Evolutionary conservation across 148 eudicot species (phyloP).

Genomic region (Rhododendron ovatum): DNA sequence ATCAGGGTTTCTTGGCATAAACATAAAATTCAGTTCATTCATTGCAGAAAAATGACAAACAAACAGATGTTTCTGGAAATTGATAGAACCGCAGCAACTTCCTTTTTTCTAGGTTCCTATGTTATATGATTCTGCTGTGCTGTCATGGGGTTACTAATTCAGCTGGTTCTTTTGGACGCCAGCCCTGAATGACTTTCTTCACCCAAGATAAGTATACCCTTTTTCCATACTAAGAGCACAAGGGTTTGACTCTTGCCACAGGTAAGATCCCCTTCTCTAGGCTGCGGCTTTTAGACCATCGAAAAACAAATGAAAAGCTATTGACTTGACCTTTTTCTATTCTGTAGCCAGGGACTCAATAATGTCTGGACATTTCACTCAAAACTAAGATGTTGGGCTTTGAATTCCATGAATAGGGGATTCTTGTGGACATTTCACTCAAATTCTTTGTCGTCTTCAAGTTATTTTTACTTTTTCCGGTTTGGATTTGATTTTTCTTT

Average conservation of each 20-base stretch:
- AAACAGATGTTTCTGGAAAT: background rate
- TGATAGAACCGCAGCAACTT: background rate
- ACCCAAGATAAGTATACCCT: background rate
- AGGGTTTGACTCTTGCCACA: background rate
- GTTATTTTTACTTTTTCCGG: background rate
- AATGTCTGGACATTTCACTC: background rate
- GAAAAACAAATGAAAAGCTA: background rate
- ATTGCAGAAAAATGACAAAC: background rate
- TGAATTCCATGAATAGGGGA: background rate
- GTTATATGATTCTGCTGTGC: background rate
- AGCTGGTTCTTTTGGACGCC: background rate
- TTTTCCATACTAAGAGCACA: background rate
- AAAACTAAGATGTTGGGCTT: background rate
- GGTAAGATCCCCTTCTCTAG: background rate
- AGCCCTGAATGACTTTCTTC: background rate
- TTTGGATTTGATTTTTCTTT: background rate
- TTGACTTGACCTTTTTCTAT: background rate
- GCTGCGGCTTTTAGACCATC: background rate
- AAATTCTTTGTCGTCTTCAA: background rate
- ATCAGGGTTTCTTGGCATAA: background rate
- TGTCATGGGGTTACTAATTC: background rate
- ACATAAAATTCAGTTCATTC: background rate
- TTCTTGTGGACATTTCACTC: background rate
- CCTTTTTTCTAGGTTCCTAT: background rate
- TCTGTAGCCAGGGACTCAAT: background rate